Evolutionary conservation across 805 yeast species (phyloP).

Genomic region (Tetrapisispora taiwanensis): DNA sequence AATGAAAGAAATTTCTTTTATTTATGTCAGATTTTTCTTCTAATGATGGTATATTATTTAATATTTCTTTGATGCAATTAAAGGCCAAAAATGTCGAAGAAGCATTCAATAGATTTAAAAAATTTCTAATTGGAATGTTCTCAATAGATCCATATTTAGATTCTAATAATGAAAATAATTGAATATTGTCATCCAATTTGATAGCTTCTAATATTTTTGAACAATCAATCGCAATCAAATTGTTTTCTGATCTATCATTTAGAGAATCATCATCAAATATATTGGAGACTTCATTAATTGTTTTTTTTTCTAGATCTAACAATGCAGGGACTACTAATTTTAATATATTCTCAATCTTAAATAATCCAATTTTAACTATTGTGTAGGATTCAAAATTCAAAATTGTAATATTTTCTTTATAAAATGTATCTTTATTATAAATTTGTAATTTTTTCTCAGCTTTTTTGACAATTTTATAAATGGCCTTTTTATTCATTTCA

Average conservation of each 20-base stretch:
- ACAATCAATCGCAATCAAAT: neutral
- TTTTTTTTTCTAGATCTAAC: slow-evolving; percentile 39
- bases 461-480: slow-evolving; percentile 79
- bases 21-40: slow-evolving; percentile 64
- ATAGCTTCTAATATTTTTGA: slow-evolving; percentile 16
- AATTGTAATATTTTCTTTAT: slow-evolving; percentile 42
- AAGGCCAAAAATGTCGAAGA: slow-evolving; percentile 48
- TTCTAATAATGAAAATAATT: slow-evolving; percentile 34
- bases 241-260: neutral
- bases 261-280: slow-evolving; percentile 36
- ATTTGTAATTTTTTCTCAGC: slow-evolving; percentile 70
- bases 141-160: slow-evolving; percentile 11
- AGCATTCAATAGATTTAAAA: slow-evolving; percentile 54
- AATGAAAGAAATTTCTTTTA: slow-evolving; percentile 78
- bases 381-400: slow-evolving; percentile 67
- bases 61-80: slow-evolving; percentile 47
- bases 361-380: slow-evolving; percentile 25
- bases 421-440: slow-evolving; percentile 42
- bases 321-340: slow-evolving; percentile 30
- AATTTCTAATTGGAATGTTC: slow-evolving; percentile 39
- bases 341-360: neutral
- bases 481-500: slow-evolving; percentile 84
- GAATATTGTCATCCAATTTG: slow-evolving; percentile 35
- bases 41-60: slow-evolving; percentile 41
- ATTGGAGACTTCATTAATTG: slow-evolving; percentile 37